These are phyloP conservation scores for Acephala macrosclerotiorum DNA, from an alignment of 2,329 filamentous ascomycete species.

Conservation along the genomic window DNA sequence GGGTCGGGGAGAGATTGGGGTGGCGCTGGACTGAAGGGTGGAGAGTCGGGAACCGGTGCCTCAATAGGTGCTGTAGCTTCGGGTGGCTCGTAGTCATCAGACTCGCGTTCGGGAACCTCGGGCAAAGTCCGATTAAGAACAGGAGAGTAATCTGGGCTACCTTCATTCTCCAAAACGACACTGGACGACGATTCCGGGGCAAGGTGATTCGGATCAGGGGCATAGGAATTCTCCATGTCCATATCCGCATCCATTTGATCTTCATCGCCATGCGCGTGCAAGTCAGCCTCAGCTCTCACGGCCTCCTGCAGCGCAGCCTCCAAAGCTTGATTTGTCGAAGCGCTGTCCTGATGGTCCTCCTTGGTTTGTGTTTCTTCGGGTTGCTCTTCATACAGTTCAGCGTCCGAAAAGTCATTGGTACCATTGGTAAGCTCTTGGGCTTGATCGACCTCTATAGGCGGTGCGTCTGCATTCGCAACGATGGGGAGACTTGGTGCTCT, in stretches of 20 bases:
- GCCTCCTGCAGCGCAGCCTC: constrained; percentile 41
- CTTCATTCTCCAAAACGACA: constrained; percentile 25
- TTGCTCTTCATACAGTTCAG: not conserved
- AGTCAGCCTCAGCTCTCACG: constrained; percentile 40
- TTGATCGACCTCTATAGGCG: not conserved
- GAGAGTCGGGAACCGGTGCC: constrained; percentile 41
- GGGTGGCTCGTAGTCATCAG: constrained; percentile 65
- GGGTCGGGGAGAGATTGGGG: constrained; percentile 42
- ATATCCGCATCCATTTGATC: constrained; percentile 35
- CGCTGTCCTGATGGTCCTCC: not conserved
- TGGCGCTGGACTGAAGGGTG: constrained; percentile 52
- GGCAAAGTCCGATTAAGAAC: constrained; percentile 30
- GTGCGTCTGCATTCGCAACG: not conserved
- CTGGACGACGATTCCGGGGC: constrained; percentile 21
- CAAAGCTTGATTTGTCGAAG: constrained; percentile 35
- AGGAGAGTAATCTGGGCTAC: constrained; percentile 37
- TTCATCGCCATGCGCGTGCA: constrained; percentile 22
- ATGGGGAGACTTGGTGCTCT: not conserved
- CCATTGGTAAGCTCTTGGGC: not conserved
- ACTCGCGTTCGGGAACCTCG: constrained; percentile 40
- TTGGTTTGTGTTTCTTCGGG: not conserved
- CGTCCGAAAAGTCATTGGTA: not conserved
- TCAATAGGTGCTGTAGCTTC: constrained; percentile 45
- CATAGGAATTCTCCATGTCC: constrained; percentile 37
- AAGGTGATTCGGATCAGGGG: constrained; percentile 28